Evolutionary conservation across 1,284 basidiomycete genomes (phyloP).

Genomic region (Stygiomarasmius scandens): DNA sequence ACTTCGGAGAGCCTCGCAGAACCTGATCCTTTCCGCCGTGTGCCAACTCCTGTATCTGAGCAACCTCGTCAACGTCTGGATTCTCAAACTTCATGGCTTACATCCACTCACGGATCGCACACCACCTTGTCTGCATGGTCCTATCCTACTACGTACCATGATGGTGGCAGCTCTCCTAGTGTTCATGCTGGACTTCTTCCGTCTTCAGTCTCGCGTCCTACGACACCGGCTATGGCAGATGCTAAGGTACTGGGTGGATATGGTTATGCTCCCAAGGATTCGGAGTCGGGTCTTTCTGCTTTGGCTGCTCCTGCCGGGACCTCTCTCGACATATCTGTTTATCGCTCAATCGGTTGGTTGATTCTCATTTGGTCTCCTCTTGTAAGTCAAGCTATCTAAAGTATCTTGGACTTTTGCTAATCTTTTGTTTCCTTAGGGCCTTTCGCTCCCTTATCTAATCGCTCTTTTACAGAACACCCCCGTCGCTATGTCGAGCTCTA

Average conservation of each 20-base stretch:
- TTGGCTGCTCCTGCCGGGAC: constrained; percentile 43
- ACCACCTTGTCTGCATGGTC: constrained; percentile 66
- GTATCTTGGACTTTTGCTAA: constrained; percentile 8
- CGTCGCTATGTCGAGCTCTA: constrained; percentile 40
- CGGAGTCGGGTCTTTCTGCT: constrained; percentile 53
- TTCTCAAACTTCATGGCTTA: constrained; percentile 73
- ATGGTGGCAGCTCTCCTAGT: constrained; percentile 38
- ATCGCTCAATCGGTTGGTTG: constrained; percentile 61
- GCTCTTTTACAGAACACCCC: constrained; percentile 40
- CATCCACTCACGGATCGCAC: constrained; percentile 60
- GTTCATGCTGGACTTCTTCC: constrained; percentile 44
- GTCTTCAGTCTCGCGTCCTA: constrained; percentile 39
- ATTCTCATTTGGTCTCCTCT: constrained; percentile 66
- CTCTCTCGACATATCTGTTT: constrained; percentile 55
- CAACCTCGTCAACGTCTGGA: constrained; percentile 51
- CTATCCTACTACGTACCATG: constrained; percentile 51
- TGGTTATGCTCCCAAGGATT: constrained; percentile 50
- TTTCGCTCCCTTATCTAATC: constrained; percentile 63
- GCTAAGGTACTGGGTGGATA: constrained; percentile 68
- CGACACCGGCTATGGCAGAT: constrained; percentile 55
- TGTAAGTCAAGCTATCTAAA: constrained; percentile 43
- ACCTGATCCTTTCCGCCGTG: constrained; percentile 63
- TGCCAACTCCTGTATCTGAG: constrained; percentile 34
- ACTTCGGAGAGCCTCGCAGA: constrained; percentile 45
- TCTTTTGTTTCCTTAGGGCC: constrained; percentile 39